Evolutionary conservation across 805 yeast species (phyloP), one percentile per base, ranked within the genome.

Genomic region (Lipomyces oligophaga): DNA sequence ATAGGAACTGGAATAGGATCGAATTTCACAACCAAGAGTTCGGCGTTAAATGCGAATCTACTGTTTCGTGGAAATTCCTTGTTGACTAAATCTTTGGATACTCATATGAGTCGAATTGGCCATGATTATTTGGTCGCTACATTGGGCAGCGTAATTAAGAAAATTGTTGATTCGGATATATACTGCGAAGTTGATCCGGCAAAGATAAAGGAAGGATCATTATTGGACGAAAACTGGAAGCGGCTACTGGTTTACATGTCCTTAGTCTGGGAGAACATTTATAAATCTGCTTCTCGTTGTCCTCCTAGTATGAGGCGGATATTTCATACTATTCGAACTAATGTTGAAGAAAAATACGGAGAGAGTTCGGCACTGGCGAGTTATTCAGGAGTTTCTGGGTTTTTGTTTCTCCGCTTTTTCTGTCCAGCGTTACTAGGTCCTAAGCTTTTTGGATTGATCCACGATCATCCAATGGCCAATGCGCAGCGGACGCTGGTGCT

Each of bases 401-500:
- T 93, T 59, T 68, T 90, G 10, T 93, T 90, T 62, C 67, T 90
- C 49, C 70, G 96, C 49, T 85, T 82, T 64, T 76, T 88, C 54
- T 88, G 96, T 59, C 97, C 98, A 0, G 95, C 96, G 0, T 76
- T 90, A 24, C 67, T 93, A 60, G 89, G 87, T 59, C 98, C 98
- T 0, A 87, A 86, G 59, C 65, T 89, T 39, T 88, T 87, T 63
- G 80, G 81, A 50, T 69, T 93, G 40, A 77, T 86, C 0, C 74
- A 77, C 41, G 72, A 76, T 30, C 90, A 85, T 57, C 86, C 87
- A 49, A 73, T 80, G 6, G 86, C 88, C 1, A 72, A 72, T 8
- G 72, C 80, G 1, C 89, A 87, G 54, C 72, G 95, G 49, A 83
- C 95, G 0, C 66, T 90, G 37, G 87, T 95, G 0, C 66, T 89